A percentile compares a stretch with the other conserved stretches of the same genome.
Conservation (phyloP, 2,329 filamentous ascomycete genomes). For the Fusarium dlaminii region DNA sequence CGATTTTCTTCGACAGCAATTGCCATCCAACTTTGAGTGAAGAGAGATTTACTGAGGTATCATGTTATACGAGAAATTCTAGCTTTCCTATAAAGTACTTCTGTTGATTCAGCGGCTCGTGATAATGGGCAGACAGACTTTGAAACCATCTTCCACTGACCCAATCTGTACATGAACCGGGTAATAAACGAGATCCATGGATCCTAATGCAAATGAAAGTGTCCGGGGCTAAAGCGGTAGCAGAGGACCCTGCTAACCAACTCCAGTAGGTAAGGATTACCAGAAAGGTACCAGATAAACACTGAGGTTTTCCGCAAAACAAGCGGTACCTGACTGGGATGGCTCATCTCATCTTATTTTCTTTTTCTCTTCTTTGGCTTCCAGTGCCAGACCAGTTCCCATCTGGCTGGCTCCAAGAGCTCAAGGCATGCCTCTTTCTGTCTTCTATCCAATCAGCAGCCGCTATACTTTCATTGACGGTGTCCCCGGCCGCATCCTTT, state of each 20-base stretch:
- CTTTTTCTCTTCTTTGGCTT: conserved; percentile 30
- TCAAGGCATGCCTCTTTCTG: conserved; percentile 22
- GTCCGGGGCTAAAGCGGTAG: conserved; percentile 24
- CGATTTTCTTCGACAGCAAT: background rate
- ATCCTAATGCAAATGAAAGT: conserved; percentile 21
- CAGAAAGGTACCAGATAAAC: conserved; percentile 7
- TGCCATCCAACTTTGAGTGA: background rate
- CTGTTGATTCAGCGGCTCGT: background rate
- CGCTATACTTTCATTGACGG: conserved; percentile 12
- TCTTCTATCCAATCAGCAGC: conserved; percentile 25
- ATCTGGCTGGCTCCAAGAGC: conserved; percentile 22
- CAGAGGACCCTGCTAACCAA: conserved; percentile 21
- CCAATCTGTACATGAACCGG: background rate
- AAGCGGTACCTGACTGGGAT: conserved; percentile 20
- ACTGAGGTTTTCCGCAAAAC: background rate
- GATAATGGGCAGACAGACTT: background rate
- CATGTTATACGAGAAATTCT: background rate
- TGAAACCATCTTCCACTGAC: background rate
- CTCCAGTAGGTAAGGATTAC: conserved; percentile 9
- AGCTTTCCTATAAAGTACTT: background rate
- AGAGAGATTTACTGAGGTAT: background rate
- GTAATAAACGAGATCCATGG: conserved; percentile 16
- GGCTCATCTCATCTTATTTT: conserved; percentile 28
- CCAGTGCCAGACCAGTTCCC: conserved; percentile 22
- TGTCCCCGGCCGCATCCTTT: conserved; percentile 32